Conservation (phyloP, 768 basidiomycete genomes). For the Podaxis mareebaensis region DNA sequence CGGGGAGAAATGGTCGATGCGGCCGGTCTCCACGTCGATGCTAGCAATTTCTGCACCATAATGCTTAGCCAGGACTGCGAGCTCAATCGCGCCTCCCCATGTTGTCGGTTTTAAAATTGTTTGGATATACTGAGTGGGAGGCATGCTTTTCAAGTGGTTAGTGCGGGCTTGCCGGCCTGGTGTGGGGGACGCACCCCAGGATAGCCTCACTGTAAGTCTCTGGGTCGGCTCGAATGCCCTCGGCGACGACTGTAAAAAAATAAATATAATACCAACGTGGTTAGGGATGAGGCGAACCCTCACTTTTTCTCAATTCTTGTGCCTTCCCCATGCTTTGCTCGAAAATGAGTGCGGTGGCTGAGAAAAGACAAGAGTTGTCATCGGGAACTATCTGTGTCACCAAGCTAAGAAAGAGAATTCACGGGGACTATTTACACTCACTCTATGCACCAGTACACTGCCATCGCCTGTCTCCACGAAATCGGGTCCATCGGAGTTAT, state of each 20-base stretch:
- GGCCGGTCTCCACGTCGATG: slow-evolving; percentile 89
- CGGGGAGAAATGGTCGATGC: slow-evolving; percentile 80
- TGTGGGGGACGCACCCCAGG: slow-evolving; percentile 61
- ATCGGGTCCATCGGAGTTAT: slow-evolving; percentile 42
- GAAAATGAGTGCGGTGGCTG: slow-evolving; percentile 82
- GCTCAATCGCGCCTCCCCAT: slow-evolving; percentile 97
- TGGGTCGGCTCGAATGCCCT: slow-evolving; percentile 72
- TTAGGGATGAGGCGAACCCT: slow-evolving; percentile 22
- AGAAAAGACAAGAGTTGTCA: slow-evolving; percentile 95
- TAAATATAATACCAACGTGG: background rate
- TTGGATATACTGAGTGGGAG: slow-evolving; percentile 71
- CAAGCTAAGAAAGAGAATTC: background rate
- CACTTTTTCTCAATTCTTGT: slow-evolving; percentile 71
- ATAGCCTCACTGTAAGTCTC: slow-evolving; percentile 82
- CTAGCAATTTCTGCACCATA: slow-evolving; percentile 86
- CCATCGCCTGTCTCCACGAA: slow-evolving; percentile 57
- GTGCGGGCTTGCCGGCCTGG: background rate
- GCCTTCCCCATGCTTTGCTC: slow-evolving; percentile 79
- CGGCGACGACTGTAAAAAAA: slow-evolving; percentile 66
- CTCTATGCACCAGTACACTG: slow-evolving; percentile 73
- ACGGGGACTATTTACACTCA: slow-evolving; percentile 27
- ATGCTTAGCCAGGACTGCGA: slow-evolving; percentile 80
- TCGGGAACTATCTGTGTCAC: slow-evolving; percentile 79
- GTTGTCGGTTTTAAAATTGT: slow-evolving; percentile 78
- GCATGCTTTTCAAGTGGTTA: slow-evolving; percentile 30